Evolutionary conservation across 495 filamentous ascomycete species (phyloP), one percentile per base, ranked within the genome.

Genomic region (Penicillium antarcticum): DNA sequence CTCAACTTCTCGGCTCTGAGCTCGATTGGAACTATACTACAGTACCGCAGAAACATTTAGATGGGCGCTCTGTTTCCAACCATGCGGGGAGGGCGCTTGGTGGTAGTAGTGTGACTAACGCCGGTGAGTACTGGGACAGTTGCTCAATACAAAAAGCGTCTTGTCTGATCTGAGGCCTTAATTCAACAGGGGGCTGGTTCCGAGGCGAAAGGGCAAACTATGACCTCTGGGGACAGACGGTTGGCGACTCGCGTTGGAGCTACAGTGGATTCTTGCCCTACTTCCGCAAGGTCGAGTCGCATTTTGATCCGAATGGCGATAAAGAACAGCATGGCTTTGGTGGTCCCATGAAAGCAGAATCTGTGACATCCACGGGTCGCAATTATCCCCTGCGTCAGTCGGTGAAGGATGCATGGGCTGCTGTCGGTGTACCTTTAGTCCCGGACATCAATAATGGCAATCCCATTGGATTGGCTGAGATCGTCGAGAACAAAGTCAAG

Each of bases 191-290:
- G 26, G 26, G 26, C 4, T 76, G 70, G 71, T 48, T 63, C 17
- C 63, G 72, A 7, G 72, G 71, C 5, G 45, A 62, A 37, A 55
- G 50, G 19, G 37, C 34, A 12, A 72, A 78, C 45, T 74, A 68
- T 39, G 67, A 74, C 14, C 55, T 55, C 13, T 76, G 73, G 73
- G 73, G 53, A 26, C 39, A 55, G 19, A 16, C 52, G 4, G 67
- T 70, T 10, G 51, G 56, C 6, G 66, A 75, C 42, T n/a, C 36
- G 1, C 55, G 65, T 3, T 78, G 69, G 72, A 68, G 60, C 35
- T 70, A 66, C 36, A 32, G 58, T 3, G 53, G 55, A 1, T 42
- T 71, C 12, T 33, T 73, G 24, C 54, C 56, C 23, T 70, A 52
- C 43, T 67, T 67, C 26, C 26, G 26, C 8, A 29, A 29, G 26